Conservation (phyloP, 2,329 filamentous ascomycete genomes). For the Meredithiella fracta region DNA sequence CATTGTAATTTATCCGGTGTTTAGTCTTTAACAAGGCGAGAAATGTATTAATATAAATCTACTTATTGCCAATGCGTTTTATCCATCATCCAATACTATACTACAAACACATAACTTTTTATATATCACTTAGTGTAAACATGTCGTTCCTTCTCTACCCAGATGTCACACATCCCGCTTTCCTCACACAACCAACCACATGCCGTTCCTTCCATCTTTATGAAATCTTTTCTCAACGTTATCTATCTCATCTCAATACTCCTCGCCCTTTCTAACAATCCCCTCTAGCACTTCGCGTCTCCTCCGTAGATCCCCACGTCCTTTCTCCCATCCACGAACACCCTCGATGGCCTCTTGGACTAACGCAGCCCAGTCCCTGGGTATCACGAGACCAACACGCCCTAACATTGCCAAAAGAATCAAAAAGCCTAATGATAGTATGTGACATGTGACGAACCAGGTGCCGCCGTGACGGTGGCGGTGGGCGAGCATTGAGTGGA, state of each 20-base stretch:
- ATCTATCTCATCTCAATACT: not conserved
- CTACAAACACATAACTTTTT: too few species aligned
- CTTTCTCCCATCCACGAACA: not conserved
- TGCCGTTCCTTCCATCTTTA: too few species aligned
- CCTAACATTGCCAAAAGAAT: not conserved
- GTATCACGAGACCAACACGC: not conserved
- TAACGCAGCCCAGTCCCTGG: not conserved
- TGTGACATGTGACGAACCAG: not conserved
- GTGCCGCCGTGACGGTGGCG: not conserved
- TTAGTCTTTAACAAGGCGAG: too few species aligned
- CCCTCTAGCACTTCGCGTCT: not conserved
- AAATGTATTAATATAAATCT: too few species aligned
- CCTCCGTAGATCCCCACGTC: not conserved
- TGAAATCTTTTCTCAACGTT: too few species aligned
- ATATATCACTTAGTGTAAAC: too few species aligned
- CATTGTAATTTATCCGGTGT: too few species aligned
- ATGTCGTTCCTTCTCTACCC: too few species aligned
- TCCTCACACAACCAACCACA: too few species aligned
- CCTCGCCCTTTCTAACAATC: not conserved
- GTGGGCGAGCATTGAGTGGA: not conserved
- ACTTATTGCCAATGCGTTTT: too few species aligned
- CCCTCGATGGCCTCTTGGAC: not conserved
- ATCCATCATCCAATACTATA: too few species aligned
- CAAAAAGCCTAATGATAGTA: not conserved
- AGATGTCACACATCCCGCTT: too few species aligned